phyloP scores from a whole-genome alignment of 495 filamentous ascomycete genomes.

The Daldinia decipiens region DNA sequence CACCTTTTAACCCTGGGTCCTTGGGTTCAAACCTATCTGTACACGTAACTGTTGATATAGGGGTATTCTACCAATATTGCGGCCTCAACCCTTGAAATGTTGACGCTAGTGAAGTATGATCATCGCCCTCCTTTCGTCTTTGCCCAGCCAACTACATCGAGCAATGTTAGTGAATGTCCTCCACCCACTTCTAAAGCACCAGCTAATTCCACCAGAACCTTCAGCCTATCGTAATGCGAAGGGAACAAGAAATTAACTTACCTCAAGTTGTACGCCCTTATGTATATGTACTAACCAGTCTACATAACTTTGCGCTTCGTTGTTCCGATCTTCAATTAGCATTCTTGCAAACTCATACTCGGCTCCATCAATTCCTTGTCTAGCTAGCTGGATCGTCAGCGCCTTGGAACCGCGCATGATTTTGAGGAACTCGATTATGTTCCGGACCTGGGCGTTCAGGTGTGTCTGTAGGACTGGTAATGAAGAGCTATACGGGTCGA shows the following conservation, averaged over 20 bases:
- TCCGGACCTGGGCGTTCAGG: constrained; percentile 93
- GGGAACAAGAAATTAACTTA: constrained; percentile 50
- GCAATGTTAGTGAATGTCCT: constrained; percentile 18
- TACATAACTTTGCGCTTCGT: constrained; percentile 96
- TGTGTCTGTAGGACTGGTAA: constrained; percentile 87
- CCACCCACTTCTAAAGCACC: not conserved
- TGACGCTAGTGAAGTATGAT: constrained; percentile 43
- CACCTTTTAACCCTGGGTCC: constrained; percentile 27
- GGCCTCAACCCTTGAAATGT: constrained; percentile 48
- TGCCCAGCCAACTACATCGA: constrained; percentile 41
- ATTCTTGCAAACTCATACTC: constrained; percentile 96
- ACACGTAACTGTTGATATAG: constrained; percentile 1
- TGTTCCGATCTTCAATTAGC: constrained; percentile 94
- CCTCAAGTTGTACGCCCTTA: constrained; percentile 89
- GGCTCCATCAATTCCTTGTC: constrained; percentile 92
- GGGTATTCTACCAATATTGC: constrained; percentile 45
- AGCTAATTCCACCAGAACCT: constrained; percentile 4
- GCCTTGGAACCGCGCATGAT: constrained; percentile 85
- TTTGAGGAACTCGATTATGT: constrained; percentile 87
- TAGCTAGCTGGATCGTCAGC: constrained; percentile 86
- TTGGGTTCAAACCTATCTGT: constrained; percentile 18
- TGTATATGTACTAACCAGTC: constrained; percentile 98
- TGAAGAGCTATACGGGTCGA: constrained; percentile 82
- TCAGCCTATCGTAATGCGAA: constrained; percentile 16
- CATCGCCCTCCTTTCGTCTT: constrained; percentile 44